Percentiles rank a stretch among this genome's conserved stretches.
Conservation (phyloP, 208 protist species). For the Novymonas esmeraldas region DNA sequence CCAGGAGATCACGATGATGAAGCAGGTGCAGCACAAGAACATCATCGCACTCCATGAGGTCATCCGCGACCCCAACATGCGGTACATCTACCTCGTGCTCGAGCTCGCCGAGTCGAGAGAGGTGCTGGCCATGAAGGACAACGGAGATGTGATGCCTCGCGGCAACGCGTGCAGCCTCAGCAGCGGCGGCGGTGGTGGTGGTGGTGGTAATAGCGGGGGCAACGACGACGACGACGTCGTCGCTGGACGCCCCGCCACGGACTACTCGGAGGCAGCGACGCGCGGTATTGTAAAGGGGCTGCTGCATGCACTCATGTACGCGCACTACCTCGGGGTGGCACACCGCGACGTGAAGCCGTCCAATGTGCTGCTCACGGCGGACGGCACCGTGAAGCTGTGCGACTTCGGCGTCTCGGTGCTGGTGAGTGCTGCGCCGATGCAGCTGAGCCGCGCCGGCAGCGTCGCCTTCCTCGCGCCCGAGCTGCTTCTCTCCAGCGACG, state of each 20-base stretch:
- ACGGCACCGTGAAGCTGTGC: conserved; percentile 70
- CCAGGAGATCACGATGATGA: conserved; percentile 93
- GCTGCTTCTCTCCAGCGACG: conserved; percentile 44
- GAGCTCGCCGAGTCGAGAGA: conserved; percentile 79
- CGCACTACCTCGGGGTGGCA: conserved; percentile 57
- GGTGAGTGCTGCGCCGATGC: conserved; percentile 30
- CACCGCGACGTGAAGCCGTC: conserved; percentile 84
- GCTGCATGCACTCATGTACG: conserved; percentile 48
- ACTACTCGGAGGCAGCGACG: conserved; percentile 34
- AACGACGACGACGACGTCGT: too few relatives aligned
- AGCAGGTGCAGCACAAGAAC: conserved; percentile 92
- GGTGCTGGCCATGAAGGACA: conserved; percentile 46
- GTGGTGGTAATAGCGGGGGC: too few relatives aligned
- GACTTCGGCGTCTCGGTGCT: conserved; percentile 74
- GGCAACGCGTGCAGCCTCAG: conserved; percentile 32
- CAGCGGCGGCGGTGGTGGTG: too few relatives aligned
- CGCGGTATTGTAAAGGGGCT: conserved; percentile 39
- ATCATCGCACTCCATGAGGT: conserved; percentile 93
- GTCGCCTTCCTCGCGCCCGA: conserved; percentile 82
- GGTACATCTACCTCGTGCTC: conserved; percentile 87
- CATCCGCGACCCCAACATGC: conserved; percentile 86
- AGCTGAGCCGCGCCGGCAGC: conserved; percentile 54
- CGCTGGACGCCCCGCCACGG: conserved; percentile 6
- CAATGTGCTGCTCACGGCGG: conserved; percentile 66
- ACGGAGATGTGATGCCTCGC: conserved; percentile 45